phyloP scores from a whole-genome alignment of 2,329 filamentous ascomycete genomes.

The Colletotrichum karsti region DNA sequence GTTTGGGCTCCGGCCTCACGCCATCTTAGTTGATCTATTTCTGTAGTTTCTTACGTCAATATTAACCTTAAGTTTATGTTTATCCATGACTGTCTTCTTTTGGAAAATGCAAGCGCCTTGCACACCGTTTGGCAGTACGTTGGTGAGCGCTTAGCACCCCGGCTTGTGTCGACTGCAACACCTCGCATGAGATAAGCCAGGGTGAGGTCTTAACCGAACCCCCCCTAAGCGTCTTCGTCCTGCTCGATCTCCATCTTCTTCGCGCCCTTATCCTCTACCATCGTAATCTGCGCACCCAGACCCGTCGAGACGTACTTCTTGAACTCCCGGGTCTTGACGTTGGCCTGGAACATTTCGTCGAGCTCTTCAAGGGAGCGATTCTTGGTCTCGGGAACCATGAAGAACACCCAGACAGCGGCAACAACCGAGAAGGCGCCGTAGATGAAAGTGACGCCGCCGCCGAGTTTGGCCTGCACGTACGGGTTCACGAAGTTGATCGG shows the following conservation, averaged over 20 bases:
- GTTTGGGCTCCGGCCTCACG: too few species aligned
- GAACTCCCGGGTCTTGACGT: constrained; percentile 13
- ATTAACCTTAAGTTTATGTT: too few species aligned
- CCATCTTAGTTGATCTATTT: too few species aligned
- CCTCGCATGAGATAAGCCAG: too few species aligned
- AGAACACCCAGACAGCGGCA: constrained; percentile 25
- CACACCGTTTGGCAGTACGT: too few species aligned
- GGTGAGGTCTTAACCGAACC: too few species aligned
- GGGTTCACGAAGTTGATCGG: constrained; percentile 30
- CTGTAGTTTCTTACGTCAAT: too few species aligned
- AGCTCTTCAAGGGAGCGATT: constrained; percentile 30
- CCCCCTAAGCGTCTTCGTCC: neutral
- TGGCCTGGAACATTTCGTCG: constrained; percentile 29
- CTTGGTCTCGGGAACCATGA: constrained; percentile 19
- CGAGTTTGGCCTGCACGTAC: constrained; percentile 30
- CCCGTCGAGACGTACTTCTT: constrained; percentile 9
- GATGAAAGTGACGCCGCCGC: constrained; percentile 32
- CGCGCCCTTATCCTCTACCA: neutral
- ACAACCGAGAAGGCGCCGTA: constrained; percentile 32
- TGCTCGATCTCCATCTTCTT: neutral
- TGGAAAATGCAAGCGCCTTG: too few species aligned
- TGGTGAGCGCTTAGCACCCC: too few species aligned
- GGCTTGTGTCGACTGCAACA: too few species aligned
- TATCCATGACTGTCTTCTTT: too few species aligned
- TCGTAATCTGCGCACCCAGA: neutral